phyloP scores from a whole-genome alignment of 1,284 basidiomycete species.

The Porphyrellus sp. region DNA sequence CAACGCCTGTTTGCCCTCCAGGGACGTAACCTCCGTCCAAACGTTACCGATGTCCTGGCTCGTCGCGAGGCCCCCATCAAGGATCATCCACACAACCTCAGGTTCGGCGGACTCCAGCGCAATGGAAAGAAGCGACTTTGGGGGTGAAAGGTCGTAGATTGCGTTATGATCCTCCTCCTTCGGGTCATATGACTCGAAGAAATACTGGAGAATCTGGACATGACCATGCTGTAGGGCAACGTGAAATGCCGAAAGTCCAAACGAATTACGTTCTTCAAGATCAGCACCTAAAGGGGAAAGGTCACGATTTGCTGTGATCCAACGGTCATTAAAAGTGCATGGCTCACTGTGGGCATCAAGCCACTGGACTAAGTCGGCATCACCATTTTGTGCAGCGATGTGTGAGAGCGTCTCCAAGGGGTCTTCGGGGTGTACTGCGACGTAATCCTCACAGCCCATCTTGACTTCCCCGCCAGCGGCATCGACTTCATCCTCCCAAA shows the following conservation, averaged over 20 bases:
- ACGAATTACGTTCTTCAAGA: conserved; percentile 60
- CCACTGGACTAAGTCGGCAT: conserved; percentile 61
- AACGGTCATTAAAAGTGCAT: conserved; percentile 23
- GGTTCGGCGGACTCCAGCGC: conserved; percentile 57
- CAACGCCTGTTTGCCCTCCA: conserved; percentile 31
- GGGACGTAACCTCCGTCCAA: conserved; percentile 49
- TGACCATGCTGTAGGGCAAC: conserved; percentile 54
- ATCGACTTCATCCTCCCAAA: conserved; percentile 69
- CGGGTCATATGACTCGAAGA: conserved; percentile 56
- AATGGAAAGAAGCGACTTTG: conserved; percentile 48
- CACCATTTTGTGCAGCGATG: conserved; percentile 54
- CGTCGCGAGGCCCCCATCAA: conserved; percentile 53
- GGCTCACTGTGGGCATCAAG: conserved; percentile 63
- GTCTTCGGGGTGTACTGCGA: conserved; percentile 47
- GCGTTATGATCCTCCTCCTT: conserved; percentile 42
- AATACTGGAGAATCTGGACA: conserved; percentile 48
- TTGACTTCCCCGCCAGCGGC: conserved; percentile 66
- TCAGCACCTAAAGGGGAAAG: conserved; percentile 53
- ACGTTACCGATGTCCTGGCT: conserved; percentile 46
- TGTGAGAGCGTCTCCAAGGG: conserved; percentile 65
- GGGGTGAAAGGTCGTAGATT: conserved; percentile 45
- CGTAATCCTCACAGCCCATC: conserved; percentile 51
- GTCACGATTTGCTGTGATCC: conserved; percentile 21
- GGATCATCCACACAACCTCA: conserved; percentile 58
- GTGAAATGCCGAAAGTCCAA: conserved; percentile 62